These are phyloP conservation scores for Ophiostoma ips DNA, from an alignment of 2,329 filamentous ascomycete genomes.

Conservation along the genomic window DNA sequence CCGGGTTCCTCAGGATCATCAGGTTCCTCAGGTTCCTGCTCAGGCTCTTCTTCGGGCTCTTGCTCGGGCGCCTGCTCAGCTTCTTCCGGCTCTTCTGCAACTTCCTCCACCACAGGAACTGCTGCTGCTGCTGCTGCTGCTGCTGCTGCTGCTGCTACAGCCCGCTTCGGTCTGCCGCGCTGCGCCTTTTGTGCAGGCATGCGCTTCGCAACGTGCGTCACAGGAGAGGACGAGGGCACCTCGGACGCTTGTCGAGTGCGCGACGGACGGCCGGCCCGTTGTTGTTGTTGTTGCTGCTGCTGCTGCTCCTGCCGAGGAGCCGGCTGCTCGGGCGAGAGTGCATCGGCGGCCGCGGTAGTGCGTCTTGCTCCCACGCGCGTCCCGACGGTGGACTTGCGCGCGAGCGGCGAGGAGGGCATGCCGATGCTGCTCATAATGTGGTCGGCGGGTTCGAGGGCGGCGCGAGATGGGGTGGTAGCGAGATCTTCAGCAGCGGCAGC, in stretches of 20 bases:
- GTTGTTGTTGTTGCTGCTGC: not conserved
- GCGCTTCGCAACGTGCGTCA: not conserved
- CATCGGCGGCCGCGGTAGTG: no score
- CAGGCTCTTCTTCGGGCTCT: slow-evolving; percentile 13
- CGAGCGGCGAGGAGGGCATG: slow-evolving; percentile 11
- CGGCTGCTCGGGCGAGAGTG: slow-evolving; percentile 12
- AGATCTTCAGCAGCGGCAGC: slow-evolving; percentile 20
- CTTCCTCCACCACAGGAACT: not conserved
- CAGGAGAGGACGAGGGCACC: slow-evolving; percentile 8
- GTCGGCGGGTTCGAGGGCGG: not conserved
- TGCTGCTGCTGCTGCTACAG: no score
- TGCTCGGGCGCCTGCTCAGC: no score
- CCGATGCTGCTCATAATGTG: not conserved
- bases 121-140: no score
- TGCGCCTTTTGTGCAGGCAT: not conserved
- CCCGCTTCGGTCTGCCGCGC: not conserved
- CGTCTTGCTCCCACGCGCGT: no score
- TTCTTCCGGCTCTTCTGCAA: not conserved
- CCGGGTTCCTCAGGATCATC: no score
- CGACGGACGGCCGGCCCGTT: not conserved
- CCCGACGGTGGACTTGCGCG: slow-evolving; percentile 8
- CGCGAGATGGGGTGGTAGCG: slow-evolving; percentile 15
- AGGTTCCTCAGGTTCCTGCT: slow-evolving; percentile 13
- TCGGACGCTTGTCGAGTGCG: slow-evolving; percentile 1
- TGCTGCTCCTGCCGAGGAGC: no score